Evolutionary conservation across 768 basidiomycete species (phyloP), one percentile per base, ranked within the genome.

Genomic region (Mrakia gelida): DNA sequence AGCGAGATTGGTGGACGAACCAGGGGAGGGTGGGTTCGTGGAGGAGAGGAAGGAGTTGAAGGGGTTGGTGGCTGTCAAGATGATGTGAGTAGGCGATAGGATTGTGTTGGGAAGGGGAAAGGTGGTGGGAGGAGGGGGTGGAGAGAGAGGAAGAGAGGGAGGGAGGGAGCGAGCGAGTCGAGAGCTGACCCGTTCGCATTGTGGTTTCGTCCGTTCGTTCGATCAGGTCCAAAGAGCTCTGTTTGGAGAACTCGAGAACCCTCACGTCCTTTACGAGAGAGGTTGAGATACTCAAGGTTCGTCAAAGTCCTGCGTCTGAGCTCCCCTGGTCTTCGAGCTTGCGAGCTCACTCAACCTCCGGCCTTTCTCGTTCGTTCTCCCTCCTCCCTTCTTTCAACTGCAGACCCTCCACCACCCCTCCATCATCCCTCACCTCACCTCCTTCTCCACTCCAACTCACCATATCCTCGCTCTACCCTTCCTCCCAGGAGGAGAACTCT

Each of bases 371-470:
- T 56, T 21, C 1, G 18, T 15, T 30, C 52, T 61, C 21, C 4
- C 38, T n/a, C 62, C 2, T 23, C n/a, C 30, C 38, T 68, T 63
- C 56, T n/a, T 45, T 21, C 56, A 9, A 23, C 13, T 7, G 30
- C 80, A 92, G 89, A 91, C 92, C 81, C 90, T 94, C 77, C 90
- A 90, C 8, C 93, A 94, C 82, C 92, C 92, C 0, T 90, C 90
- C 62, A 92, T 95, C 80, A 90, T 92, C 0, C 88, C 90, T 0
- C 88, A 91, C 75, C 86, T 92, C 11, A 87, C 89, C 43, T 89
- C 90, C 75, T 89, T 94, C 83, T 89, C 91, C 16, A 92, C 92
- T 0, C 86, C 88, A 6, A 87, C 89, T 0, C 90, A 92, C 82
- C 92, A 94, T 82, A 89, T 91, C 78, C 88, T 95, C 68, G 91